Evolutionary conservation across 768 basidiomycete genomes (phyloP), one percentile per base, ranked within the genome.

Genomic region (Lactifluus echinatus): DNA sequence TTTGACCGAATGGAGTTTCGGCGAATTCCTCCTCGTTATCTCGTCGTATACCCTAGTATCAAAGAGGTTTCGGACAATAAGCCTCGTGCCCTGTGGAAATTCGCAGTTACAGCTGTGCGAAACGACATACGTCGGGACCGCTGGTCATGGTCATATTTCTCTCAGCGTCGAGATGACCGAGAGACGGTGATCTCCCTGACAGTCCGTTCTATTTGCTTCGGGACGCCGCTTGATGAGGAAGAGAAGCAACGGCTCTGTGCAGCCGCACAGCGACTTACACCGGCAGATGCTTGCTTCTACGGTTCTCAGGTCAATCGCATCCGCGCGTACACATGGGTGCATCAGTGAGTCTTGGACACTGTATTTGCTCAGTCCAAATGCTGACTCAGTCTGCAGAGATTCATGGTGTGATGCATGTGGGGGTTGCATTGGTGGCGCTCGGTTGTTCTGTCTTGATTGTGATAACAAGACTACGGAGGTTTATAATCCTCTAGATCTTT

Each of bases 361-460:
- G 36, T 45, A 15, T 2, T 0, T n/a, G 12, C 8, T 19, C 1
- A 3, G 36, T 42, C 6, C 4, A 2, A 15, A 39, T 4, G 10
- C 44, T 53, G 10, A 37, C 14, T 29, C 39, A 14, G 14, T 28
- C 15, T 23, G 12, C 37, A 64, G 60, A 47, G 63, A 64, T 39
- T 54, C 51, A 19, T 24, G 6, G 1, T 71, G 70, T 52, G 68
- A 66, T 51, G 57, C 42, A 8, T 72, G 72, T 44, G 42, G 50
- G 12, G 67, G 66, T 3, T 46, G 19, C 21, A 66, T 70, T 14
- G 69, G 64, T 15, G 69, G 68, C 2, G 45, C 68, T 19, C 67
- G 69, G 6, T 57, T 70, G 23, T 64, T 66, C 36, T 73, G 72
- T 37, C 57, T 73, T 8, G 64, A 69, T 46, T 73, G 72, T 36